Evolutionary conservation across 495 filamentous ascomycete species (phyloP), one percentile per base, ranked within the genome.

Genomic region (Echria macrotheca): DNA sequence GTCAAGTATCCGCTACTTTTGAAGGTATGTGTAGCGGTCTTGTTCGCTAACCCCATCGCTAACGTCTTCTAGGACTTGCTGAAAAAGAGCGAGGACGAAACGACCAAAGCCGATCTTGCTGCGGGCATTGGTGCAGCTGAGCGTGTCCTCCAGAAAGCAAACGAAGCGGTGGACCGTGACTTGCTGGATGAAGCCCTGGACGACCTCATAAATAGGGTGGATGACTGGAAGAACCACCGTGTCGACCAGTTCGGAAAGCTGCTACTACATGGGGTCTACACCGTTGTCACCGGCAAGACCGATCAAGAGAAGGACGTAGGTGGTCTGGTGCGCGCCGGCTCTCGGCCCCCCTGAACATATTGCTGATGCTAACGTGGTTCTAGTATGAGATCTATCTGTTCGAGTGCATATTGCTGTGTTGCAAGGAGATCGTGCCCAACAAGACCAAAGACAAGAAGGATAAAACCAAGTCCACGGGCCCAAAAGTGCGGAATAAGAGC

Each of bases 321-420:
- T 73, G 29, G 11, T 17, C 22, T 25, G 22, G 21, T 15, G 32
- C 31, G n/a, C 17, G 5, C 29, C 19, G 18, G 25, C 17, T 32
- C 11, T 33, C 12, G 33, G 3, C n/a, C 23, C 5, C 10, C n/a
- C n/a, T n/a, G n/a, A n/a, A n/a, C n/a, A n/a, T n/a, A 9, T 40
- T n/a, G 37, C 32, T 48, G 46, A 32, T 48, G 15, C 44, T 66
- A 42, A 61, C 57, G 21, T 35, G 44, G 9, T 29, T 44, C 7
- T 63, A 97, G 89, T 98, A 97, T 65, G 90, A 93, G 59, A 95
- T 98, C 44, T 98, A 95, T 66, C 81, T 98, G 24, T 98, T 98
- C 64, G 87, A 97, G 64, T 83, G 82, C 53, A 98, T 98, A 43
- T 76, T 98, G 17, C 81, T 98, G 18, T 98, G 93, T 59, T 98